Conservation (phyloP, 192 early-diverging fungal genomes). For the Pilaira anomala region DNA sequence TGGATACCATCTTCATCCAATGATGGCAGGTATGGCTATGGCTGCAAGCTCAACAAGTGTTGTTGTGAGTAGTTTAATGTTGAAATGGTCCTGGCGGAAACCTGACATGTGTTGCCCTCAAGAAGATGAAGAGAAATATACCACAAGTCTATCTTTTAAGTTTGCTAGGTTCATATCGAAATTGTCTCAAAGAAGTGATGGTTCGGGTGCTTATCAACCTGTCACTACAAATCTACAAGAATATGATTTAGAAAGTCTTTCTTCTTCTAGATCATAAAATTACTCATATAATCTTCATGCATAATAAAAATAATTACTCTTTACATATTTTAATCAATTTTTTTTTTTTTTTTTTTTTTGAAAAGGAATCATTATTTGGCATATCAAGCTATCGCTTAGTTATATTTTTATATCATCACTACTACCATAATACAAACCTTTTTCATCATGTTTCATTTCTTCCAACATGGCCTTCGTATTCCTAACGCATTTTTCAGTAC, state of each 20-base stretch:
- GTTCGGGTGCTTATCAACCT: neutral
- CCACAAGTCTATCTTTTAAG: neutral
- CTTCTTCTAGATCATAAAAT: no score
- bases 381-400: no score
- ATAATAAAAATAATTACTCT: no score
- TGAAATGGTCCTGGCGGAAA: slow-evolving; percentile 61
- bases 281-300: no score
- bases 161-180: neutral
- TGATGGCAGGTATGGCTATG: slow-evolving; percentile 94
- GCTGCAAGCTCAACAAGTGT: slow-evolving; percentile 87
- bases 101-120: slow-evolving; percentile 33
- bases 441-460: no score
- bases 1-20: slow-evolving; percentile 79
- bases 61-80: slow-evolving; percentile 80
- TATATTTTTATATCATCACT: no score
- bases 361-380: no score
- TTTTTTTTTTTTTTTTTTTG: no score
- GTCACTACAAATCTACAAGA: neutral
- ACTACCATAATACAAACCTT: no score
- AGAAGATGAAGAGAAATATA: neutral
- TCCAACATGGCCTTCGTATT: no score
- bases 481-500: no score
- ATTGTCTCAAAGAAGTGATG: slow-evolving; percentile 1
- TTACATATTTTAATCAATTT: no score
- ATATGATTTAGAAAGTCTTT: slow-evolving; percentile 7